Evolutionary conservation across 108 stramenopile species (phyloP).

Genomic region (Skeletonema tropicum): DNA sequence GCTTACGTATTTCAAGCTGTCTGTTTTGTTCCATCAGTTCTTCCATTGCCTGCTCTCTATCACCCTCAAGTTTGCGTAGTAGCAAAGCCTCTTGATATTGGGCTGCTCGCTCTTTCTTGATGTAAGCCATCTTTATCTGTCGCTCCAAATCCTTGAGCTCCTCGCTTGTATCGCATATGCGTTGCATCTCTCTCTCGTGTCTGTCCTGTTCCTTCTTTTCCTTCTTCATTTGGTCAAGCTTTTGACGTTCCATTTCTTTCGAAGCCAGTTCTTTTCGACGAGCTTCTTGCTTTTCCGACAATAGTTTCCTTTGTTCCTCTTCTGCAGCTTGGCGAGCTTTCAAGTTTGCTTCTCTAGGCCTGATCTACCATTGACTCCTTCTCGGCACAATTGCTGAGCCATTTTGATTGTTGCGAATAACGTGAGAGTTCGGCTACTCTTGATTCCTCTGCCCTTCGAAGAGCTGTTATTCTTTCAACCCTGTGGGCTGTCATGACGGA

Average conservation of each 20-base stretch:
- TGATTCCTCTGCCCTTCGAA: slow-evolving; percentile 45
- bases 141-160: slow-evolving; percentile 71
- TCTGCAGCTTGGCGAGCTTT: slow-evolving; percentile 52
- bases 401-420: slow-evolving; percentile 48
- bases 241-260: slow-evolving; percentile 50
- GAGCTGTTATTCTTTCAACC: slow-evolving; percentile 47
- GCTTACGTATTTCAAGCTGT: slow-evolving; percentile 42
- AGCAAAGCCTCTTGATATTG: slow-evolving; percentile 70
- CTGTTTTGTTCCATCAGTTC: slow-evolving; percentile 71
- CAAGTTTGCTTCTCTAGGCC: slow-evolving; percentile 35
- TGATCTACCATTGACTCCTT: slow-evolving; percentile 55
- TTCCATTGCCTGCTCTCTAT: slow-evolving; percentile 65
- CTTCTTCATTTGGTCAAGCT: slow-evolving; percentile 46
- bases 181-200: slow-evolving; percentile 63
- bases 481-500: slow-evolving; percentile 54
- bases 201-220: slow-evolving; percentile 56
- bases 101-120: slow-evolving; percentile 77
- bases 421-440: slow-evolving; percentile 49
- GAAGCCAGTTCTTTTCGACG: slow-evolving; percentile 46
- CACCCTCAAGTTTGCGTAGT: slow-evolving; percentile 52
- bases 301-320: slow-evolving; percentile 39
- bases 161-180: slow-evolving; percentile 67
- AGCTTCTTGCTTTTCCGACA: slow-evolving; percentile 41
- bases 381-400: slow-evolving; percentile 55
- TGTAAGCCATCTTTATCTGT: slow-evolving; percentile 67